Evolutionary conservation across 176 grass and related monocot genomes (phyloP), one percentile per base, ranked within the genome.

Genomic region (Ensete glaucum): DNA sequence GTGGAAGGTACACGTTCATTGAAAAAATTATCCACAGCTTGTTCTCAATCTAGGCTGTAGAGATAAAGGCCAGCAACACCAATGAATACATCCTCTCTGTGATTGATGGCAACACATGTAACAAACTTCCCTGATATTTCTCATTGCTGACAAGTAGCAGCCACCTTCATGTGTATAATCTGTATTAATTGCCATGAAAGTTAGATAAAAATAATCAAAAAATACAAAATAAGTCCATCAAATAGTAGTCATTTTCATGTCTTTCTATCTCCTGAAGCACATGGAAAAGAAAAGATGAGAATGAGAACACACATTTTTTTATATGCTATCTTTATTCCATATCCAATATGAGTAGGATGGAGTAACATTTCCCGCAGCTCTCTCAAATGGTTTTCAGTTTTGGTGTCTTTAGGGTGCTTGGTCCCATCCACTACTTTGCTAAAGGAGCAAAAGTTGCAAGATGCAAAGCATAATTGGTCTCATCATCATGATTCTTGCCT

Each of bases 401-500:
- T 49, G 11, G 20, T 26, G 53, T 72, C 49, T 54, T 54, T 72
- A 13, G 9, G 49, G 70, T 9, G 51, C 23, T 54, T 72, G 50
- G 50, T 72, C 50, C 49, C 70, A 53, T 72, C 70, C 70, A 54
- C 20, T 72, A 52, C 67, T 20, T 69, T 72, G 70, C 50, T 52
- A 72, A 72, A 72, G 70, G 21, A 53, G n/a, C 19, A 72, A 72
- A 72, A 72, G 70, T 53, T 54, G 70, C 53, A 50, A 16, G 34
- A 20, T 17, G 67, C 67, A 72, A 23, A 53, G 70, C 70, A 53
- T 72, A 15, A 72, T 72, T 72, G 51, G 49, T 25, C 16, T 50
- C 34, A 19, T 27, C 24, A 70, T 43, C 67, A 50, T 14, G 67
- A 70, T 70, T 70, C 67, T 52, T 72, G 51, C 10, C 50, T 11